Evolutionary conservation across 495 filamentous ascomycete species (phyloP).

Genomic region (Copromyces sp.): DNA sequence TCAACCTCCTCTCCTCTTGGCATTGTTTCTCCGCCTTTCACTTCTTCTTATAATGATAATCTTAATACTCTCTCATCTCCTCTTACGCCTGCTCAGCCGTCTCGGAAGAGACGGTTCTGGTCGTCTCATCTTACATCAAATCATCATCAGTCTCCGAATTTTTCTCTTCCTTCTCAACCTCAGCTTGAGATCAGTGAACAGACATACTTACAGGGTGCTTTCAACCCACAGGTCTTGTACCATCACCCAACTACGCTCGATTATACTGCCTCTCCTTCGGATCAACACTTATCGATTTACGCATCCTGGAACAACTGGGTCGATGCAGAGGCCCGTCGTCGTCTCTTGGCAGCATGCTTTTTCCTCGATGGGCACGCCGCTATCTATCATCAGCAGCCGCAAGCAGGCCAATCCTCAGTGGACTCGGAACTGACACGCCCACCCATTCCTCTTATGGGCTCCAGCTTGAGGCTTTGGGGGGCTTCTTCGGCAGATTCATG

Average conservation of each 20-base stretch:
- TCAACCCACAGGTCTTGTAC: constrained; percentile 30
- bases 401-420: constrained; percentile 21
- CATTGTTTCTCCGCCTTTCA: constrained; percentile 3
- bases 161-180: constrained; percentile 14
- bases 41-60: constrained; percentile 10
- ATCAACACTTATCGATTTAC: constrained; percentile 19
- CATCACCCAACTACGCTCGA: constrained; percentile 18
- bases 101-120: constrained; percentile 14
- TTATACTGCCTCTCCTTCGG: constrained; percentile 13
- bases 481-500: constrained; percentile 27
- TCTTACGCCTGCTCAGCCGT: constrained; percentile 2
- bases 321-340: constrained; percentile 35
- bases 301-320: constrained; percentile 40
- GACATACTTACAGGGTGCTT: constrained; percentile 36
- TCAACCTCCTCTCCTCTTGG: constrained; percentile 13
- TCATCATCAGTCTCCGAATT: constrained; percentile 6
- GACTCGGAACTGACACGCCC: constrained; percentile 17
- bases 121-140: constrained; percentile 20
- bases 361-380: constrained; percentile 41
- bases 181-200: constrained; percentile 17
- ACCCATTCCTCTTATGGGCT: constrained; percentile 28
- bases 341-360: constrained; percentile 41
- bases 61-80: constrained; percentile 10
- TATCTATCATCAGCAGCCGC: constrained; percentile 38
- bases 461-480: constrained; percentile 30